Evolutionary conservation across 257 asterid species (phyloP).

Genomic region (Solanum tarijense): DNA sequence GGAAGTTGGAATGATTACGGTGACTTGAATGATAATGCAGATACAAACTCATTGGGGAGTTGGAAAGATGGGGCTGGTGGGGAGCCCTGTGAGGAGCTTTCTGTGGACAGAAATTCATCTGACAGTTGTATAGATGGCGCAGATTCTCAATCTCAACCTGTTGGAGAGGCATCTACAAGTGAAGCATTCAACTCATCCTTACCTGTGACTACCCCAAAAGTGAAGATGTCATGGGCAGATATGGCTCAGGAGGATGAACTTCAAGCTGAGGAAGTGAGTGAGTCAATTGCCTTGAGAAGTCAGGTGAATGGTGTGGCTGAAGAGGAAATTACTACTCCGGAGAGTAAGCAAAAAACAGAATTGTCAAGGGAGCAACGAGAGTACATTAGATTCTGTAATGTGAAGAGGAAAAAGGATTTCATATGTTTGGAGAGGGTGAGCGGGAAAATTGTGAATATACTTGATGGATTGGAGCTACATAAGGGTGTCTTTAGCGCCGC

Average conservation of each 20-base stretch:
- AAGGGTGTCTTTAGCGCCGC: constrained; percentile 32
- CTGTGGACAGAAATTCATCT: neutral
- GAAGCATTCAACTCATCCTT: constrained; percentile 22
- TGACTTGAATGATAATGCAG: constrained; percentile 39
- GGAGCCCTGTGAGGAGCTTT: constrained; percentile 21
- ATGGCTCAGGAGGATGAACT: constrained; percentile 91
- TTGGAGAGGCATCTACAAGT: constrained; percentile 17
- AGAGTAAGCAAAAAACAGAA: constrained; percentile 31
- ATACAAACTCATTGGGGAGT: constrained; percentile 57
- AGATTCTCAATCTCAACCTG: neutral
- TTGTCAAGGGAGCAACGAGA: constrained; percentile 36
- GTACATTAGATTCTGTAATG: constrained; percentile 24
- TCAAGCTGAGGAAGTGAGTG: constrained; percentile 22
- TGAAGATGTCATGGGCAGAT: constrained; percentile 92
- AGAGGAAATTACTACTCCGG: constrained; percentile 17
- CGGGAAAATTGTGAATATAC: constrained; percentile 29
- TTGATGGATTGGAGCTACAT: constrained; percentile 37
- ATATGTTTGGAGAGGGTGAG: constrained; percentile 27
- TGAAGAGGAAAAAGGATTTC: constrained; percentile 26
- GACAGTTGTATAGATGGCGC: neutral
- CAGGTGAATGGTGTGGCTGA: constrained; percentile 11
- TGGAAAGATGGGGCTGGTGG: constrained; percentile 56
- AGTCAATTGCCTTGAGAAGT: constrained; percentile 3
- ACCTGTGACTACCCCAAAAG: constrained; percentile 17
- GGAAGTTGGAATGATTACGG: constrained; percentile 35